Evolutionary conservation across 345 rosid species (phyloP), one percentile per base, ranked within the genome.

Genomic region (Microthlaspi erraticum): DNA sequence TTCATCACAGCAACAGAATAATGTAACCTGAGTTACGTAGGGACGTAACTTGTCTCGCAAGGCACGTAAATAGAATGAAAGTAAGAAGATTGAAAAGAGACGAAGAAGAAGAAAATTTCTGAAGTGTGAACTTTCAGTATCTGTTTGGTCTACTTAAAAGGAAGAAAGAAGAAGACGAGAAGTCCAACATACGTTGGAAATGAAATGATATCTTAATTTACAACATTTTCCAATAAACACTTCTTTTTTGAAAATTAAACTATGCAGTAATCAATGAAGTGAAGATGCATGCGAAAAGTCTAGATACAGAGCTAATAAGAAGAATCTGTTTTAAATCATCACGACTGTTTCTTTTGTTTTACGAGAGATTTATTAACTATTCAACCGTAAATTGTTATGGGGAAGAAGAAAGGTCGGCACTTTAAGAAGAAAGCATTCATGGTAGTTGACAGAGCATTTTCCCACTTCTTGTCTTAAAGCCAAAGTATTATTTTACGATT

Each of bases 121-220:
- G 17, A 8, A 36, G 38, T 20, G 38, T 20, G 2, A 32, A 13
- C 3, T 13, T 6, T n/a, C 5, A 2, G 36, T 50, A 36, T 23
- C 19, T 16, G 20, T 42, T 33, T 50, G 37, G 59, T 36, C 37
- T 51, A 20, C 18, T 66, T 66, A 39, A 4, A 18, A 54, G 11
- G 23, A 20, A 20, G 60, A 39, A 51, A 52, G 29, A 51, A 4
- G 60, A 52, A 66, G 46, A 12, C 41, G 51, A 53, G 53, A 51
- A 26, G 70, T 66, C 37, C 23, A 20, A 20, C 23, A 2, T 20
- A 20, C 23, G 23, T 20, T 20, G 23, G 23, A 20, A 20, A 20
- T 1, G 23, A 20, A 20, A 20, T 1, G 23, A 20, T 20, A 1
- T 20, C 23, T 20, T 20, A 20, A 20, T 20, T 20, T 20, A 20